Evolutionary conservation across 306 rosid species (phyloP).

Genomic region (Vigna hirtella): DNA sequence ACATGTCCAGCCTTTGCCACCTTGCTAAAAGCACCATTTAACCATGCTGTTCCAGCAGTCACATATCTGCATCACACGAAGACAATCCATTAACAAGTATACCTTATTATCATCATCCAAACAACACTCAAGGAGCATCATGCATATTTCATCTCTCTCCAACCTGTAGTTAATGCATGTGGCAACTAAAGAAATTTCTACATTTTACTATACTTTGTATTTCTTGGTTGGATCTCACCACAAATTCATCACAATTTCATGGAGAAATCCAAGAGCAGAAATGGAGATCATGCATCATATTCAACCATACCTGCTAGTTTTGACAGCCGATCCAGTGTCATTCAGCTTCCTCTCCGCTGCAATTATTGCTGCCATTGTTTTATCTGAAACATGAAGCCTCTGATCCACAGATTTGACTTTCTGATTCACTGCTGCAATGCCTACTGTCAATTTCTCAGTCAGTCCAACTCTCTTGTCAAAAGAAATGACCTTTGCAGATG

Average conservation of each 20-base stretch:
- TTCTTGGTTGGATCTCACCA: constrained; percentile 8
- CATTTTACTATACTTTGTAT: background rate
- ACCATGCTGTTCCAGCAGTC: constrained; percentile 84
- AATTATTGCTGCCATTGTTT: constrained; percentile 90
- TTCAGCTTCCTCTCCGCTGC: constrained; percentile 91
- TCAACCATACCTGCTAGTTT: constrained; percentile 83
- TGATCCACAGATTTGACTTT: constrained; percentile 92
- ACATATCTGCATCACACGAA: constrained; percentile 68
- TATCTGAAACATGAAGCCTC: constrained; percentile 87
- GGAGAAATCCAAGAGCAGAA: constrained; percentile 11
- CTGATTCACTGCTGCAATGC: constrained; percentile 85
- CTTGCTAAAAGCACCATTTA: constrained; percentile 89
- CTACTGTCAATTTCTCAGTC: constrained; percentile 80
- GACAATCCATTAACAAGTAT: constrained; percentile 25
- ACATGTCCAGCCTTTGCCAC: constrained; percentile 88
- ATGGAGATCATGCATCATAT: constrained; percentile 21
- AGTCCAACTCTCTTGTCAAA: constrained; percentile 85
- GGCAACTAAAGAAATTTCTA: constrained; percentile 16
- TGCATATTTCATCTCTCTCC: constrained; percentile 23
- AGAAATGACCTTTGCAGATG: constrained; percentile 84
- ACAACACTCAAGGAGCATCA: background rate
- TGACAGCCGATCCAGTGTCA: constrained; percentile 92
- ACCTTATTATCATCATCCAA: constrained; percentile 27
- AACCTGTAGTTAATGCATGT: background rate
- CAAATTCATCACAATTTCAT: background rate